A percentile compares a stretch with the other conserved stretches of the same genome.
These are phyloP conservation scores for Monilinia polystroma DNA, from an alignment of 2,329 filamentous ascomycete genomes.

Conservation along the genomic window DNA sequence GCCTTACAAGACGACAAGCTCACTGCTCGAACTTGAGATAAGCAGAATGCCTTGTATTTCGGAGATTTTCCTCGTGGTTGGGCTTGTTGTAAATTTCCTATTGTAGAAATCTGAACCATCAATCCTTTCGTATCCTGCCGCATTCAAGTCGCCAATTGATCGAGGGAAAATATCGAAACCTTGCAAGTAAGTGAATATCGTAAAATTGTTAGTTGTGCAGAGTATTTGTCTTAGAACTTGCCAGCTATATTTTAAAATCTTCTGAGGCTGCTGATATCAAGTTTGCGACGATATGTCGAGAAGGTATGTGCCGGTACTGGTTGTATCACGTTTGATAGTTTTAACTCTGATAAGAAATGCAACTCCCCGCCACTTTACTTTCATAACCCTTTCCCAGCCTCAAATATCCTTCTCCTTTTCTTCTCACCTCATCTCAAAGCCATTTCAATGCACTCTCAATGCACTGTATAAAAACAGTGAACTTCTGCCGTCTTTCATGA, in stretches of 20 bases:
- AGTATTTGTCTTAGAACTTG: not conserved
- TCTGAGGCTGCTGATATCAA: no score
- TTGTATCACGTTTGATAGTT: not conserved
- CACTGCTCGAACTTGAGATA: not conserved
- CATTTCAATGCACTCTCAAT: not conserved
- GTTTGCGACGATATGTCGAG: not conserved
- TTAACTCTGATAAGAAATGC: not conserved
- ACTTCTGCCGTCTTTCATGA: not conserved
- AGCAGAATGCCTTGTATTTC: not conserved
- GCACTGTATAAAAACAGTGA: not conserved
- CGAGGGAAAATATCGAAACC: not conserved
- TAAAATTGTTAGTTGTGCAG: not conserved
- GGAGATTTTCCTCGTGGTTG: not conserved
- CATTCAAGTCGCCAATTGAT: not conserved
- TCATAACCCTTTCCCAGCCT: constrained; percentile 2
- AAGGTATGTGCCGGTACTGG: no score
- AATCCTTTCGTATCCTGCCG: not conserved
- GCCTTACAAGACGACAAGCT: not conserved
- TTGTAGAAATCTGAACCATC: not conserved
- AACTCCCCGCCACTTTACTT: not conserved
- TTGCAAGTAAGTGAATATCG: not conserved
- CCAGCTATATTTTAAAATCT: not conserved
- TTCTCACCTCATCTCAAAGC: not conserved
- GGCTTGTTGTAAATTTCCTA: not conserved
- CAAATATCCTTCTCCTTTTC: not conserved